These are phyloP conservation scores for Linum tenue DNA, from an alignment of 345 rosid species.

Conservation along the genomic window DNA sequence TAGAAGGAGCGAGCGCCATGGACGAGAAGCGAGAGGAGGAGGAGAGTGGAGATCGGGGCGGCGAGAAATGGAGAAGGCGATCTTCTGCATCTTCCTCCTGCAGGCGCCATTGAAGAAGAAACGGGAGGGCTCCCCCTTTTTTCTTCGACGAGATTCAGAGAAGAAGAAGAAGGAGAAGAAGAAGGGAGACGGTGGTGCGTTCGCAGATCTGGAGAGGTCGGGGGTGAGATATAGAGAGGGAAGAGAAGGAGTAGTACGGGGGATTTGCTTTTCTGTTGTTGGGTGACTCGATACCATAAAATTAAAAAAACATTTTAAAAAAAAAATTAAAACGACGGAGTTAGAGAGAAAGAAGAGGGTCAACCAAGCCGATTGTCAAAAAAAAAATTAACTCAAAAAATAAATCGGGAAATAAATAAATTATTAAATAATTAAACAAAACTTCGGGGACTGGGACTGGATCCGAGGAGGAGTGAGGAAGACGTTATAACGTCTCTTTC, in stretches of 20 bases:
- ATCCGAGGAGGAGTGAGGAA: too few relatives aligned
- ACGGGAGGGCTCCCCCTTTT: not conserved
- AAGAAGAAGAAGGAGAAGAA: not conserved
- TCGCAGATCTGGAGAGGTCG: not conserved
- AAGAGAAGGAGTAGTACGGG: not conserved
- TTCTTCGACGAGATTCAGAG: constrained; percentile 8
- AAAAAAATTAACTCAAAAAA: too few relatives aligned
- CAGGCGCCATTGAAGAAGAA: constrained; percentile 29
- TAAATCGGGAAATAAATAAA: too few relatives aligned
- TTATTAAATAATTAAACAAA: too few relatives aligned
- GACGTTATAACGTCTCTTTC: too few relatives aligned
- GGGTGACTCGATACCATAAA: too few relatives aligned
- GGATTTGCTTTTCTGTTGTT: too few relatives aligned
- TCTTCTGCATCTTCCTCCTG: constrained; percentile 10
- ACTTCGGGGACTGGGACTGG: too few relatives aligned
- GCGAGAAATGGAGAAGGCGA: constrained; percentile 17
- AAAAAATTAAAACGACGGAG: too few relatives aligned
- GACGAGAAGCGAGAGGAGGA: constrained; percentile 31
- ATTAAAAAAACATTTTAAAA: too few relatives aligned
- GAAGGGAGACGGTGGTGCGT: not conserved
- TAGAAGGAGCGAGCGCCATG: constrained; percentile 66
- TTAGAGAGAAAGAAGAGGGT: too few relatives aligned
- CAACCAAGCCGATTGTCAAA: too few relatives aligned
- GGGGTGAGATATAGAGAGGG: constrained; percentile 3
- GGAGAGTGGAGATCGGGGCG: constrained; percentile 15